Evolutionary conservation across 495 filamentous ascomycete genomes (phyloP).

Genomic region (Aspergillus cavernicola): DNA sequence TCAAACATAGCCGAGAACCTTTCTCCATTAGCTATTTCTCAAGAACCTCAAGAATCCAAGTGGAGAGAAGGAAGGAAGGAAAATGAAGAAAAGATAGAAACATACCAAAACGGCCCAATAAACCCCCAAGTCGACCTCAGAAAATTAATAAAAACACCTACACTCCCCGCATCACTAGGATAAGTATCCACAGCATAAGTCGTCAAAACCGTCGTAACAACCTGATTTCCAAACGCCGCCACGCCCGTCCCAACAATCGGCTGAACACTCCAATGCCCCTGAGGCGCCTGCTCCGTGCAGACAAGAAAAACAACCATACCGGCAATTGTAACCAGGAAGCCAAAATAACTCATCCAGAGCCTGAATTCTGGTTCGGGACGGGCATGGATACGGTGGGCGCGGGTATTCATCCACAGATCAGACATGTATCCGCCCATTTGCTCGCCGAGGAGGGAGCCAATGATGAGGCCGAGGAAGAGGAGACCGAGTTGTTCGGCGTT

Average conservation of each 20-base stretch:
- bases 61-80: background rate
- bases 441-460: conserved; percentile 54
- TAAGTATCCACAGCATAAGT: conserved; percentile 57
- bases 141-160: conserved; percentile 56
- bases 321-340: conserved; percentile 43
- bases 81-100: background rate
- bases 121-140: conserved; percentile 57
- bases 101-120: conserved; percentile 56
- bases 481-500: conserved; percentile 52
- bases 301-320: conserved; percentile 51
- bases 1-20: conserved; percentile 51
- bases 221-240: conserved; percentile 52
- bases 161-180: conserved; percentile 44
- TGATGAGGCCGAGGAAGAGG: conserved; percentile 51
- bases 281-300: conserved; percentile 36
- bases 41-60: too few relatives aligned
- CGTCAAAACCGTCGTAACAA: conserved; percentile 54
- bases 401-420: conserved; percentile 49
- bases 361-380: conserved; percentile 42
- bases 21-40: background rate
- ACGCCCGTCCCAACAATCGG: conserved; percentile 51
- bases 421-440: conserved; percentile 50
- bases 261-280: conserved; percentile 42
- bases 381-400: conserved; percentile 27
- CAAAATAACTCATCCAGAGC: conserved; percentile 52